These are phyloP conservation scores for Diutina neorugosa DNA, from an alignment of 1,139 yeast species.

Conservation along the genomic window DNA sequence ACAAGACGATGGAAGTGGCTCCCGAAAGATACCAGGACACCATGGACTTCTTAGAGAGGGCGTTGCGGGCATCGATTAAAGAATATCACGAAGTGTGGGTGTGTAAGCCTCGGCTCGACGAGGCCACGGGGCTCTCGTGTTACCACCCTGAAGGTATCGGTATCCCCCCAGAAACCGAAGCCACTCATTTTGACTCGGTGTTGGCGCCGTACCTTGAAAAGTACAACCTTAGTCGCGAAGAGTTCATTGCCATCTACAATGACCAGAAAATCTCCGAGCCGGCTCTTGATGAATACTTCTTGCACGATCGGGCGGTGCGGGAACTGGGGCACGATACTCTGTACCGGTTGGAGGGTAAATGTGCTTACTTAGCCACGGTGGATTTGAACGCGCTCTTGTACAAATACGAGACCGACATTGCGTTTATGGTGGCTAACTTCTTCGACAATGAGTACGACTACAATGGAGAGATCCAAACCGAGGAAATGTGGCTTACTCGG, in stretches of 20 bases:
- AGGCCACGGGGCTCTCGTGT: constrained; percentile 71
- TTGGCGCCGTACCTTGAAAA: constrained; percentile 60
- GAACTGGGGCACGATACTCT: constrained; percentile 96
- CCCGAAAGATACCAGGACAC: constrained; percentile 29
- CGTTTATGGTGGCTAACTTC: constrained; percentile 42
- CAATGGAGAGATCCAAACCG: constrained; percentile 31
- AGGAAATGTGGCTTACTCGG: constrained; percentile 46
- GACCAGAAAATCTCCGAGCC: constrained; percentile 58
- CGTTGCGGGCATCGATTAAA: constrained; percentile 69
- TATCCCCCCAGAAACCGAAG: constrained; percentile 93
- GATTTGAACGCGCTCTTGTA: constrained; percentile 79
- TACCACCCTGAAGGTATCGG: constrained; percentile 88
- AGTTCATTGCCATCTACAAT: constrained; percentile 64
- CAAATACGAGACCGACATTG: constrained; percentile 85
- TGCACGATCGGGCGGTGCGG: constrained; percentile 91
- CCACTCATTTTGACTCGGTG: constrained; percentile 72
- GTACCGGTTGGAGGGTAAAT: constrained; percentile 78
- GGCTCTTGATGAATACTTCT: constrained; percentile 71
- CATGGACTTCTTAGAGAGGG: constrained; percentile 47
- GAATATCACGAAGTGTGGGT: constrained; percentile 83
- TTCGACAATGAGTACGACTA: constrained; percentile 38
- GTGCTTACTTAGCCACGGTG: constrained; percentile 84
- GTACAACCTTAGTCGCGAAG: constrained; percentile 47
- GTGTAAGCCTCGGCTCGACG: constrained; percentile 60
- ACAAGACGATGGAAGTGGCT: constrained; percentile 36